Conservation (phyloP, 2,329 filamentous ascomycete genomes). For the Cordyceps fumosorosea region DNA sequence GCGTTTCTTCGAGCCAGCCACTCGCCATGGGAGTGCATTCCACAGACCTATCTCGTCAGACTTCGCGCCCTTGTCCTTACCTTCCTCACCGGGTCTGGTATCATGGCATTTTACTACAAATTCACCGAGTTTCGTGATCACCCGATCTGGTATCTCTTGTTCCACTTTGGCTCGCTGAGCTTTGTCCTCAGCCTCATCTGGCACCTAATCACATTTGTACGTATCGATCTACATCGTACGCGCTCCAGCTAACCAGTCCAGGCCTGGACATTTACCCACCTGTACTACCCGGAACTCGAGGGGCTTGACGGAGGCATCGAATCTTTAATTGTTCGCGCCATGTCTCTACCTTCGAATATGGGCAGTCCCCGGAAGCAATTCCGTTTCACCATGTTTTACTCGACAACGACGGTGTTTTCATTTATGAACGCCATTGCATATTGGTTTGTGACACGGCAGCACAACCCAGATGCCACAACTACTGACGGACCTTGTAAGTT, state of each 20-base stretch:
- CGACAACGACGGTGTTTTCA: slow-evolving; percentile 36
- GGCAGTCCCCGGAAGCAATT: slow-evolving; percentile 35
- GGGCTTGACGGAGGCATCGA: slow-evolving; percentile 27
- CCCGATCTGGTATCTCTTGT: slow-evolving; percentile 36
- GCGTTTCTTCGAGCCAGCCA: slow-evolving; percentile 46
- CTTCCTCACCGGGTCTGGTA: slow-evolving; percentile 36
- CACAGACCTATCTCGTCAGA: slow-evolving; percentile 38
- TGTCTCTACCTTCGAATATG: slow-evolving; percentile 41
- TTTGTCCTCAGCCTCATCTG: slow-evolving; percentile 38
- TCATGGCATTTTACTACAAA: slow-evolving; percentile 41
- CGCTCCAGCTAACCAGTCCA: slow-evolving; percentile 18
- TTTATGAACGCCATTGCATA: slow-evolving; percentile 46
- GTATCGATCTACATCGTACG: slow-evolving; percentile 18
- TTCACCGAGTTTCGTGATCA: slow-evolving; percentile 33
- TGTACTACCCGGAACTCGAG: slow-evolving; percentile 39
- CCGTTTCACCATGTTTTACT: slow-evolving; percentile 46
- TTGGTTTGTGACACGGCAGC: slow-evolving; percentile 36
- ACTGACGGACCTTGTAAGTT: slow-evolving; percentile 15
- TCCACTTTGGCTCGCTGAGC: slow-evolving; percentile 43
- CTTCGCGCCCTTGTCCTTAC: slow-evolving; percentile 36
- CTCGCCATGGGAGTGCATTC: slow-evolving; percentile 43
- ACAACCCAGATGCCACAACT: slow-evolving; percentile 18
- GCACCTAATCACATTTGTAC: slow-evolving; percentile 40
- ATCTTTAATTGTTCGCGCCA: slow-evolving; percentile 29
- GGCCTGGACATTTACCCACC: slow-evolving; percentile 47